phyloP scores from a whole-genome alignment of 768 basidiomycete species.

The Xerocomus brunneocitrinus region DNA sequence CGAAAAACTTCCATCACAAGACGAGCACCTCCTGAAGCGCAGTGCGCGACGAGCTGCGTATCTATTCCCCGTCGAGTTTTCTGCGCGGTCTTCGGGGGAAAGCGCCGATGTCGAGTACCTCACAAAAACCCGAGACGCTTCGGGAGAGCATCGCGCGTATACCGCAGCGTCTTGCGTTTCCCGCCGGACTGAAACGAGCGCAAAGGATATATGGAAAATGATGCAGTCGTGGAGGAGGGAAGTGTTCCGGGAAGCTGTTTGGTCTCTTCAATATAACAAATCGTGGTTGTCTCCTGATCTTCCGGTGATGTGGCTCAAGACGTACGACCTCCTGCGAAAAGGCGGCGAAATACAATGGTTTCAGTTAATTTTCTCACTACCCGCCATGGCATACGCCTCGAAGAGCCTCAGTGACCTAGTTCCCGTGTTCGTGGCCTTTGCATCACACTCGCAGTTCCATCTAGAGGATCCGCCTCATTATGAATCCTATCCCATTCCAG shows the following conservation, averaged over 20 bases:
- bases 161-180: slow-evolving; percentile 5
- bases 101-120: slow-evolving; percentile 5
- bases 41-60: slow-evolving; percentile 4
- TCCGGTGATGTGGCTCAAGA: slow-evolving; percentile 19
- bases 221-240: slow-evolving; percentile 4
- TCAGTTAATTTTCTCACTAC: slow-evolving; percentile 26
- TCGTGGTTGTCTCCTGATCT: slow-evolving; percentile 24
- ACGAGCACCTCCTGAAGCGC: slow-evolving; percentile 10
- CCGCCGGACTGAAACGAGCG: not conserved
- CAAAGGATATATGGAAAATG: slow-evolving; percentile 1
- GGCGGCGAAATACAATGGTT: slow-evolving; percentile 7
- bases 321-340: slow-evolving; percentile 22
- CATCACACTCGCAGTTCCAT: slow-evolving; percentile 11
- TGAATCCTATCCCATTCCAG: slow-evolving; percentile 3
- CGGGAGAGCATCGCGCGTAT: slow-evolving; percentile 8
- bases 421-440: slow-evolving; percentile 30
- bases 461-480: slow-evolving; percentile 11
- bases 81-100: not conserved
- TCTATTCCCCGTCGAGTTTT: not conserved
- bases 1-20: slow-evolving; percentile 1
- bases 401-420: slow-evolving; percentile 10
- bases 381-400: slow-evolving; percentile 27
- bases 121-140: not conserved
- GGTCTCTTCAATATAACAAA: slow-evolving; percentile 16
- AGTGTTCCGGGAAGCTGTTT: not conserved